Evolutionary conservation across 139 green algal species (phyloP).

Genomic region (Chlorella sp.): DNA sequence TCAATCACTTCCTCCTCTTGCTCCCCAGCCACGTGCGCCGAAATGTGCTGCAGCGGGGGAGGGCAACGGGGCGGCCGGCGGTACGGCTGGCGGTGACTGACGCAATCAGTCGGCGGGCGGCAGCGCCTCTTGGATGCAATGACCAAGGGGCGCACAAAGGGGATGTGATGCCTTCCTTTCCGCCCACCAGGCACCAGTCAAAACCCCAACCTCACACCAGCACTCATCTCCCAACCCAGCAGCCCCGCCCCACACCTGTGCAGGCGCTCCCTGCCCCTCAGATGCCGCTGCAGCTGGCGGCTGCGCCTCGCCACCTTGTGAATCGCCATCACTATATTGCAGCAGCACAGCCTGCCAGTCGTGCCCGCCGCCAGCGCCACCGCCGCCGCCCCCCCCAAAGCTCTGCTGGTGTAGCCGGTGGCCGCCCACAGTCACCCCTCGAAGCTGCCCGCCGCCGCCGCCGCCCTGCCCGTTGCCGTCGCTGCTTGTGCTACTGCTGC

Average conservation of each 20-base stretch:
- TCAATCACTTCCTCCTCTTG: conserved; percentile 8
- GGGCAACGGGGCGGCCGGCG: background rate
- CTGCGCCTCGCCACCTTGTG: background rate
- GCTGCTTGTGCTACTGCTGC: background rate
- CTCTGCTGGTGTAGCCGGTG: background rate
- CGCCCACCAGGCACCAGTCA: too few species aligned
- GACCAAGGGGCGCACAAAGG: too few species aligned
- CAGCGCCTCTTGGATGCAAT: too few species aligned
- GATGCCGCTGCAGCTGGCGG: background rate
- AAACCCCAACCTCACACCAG: too few species aligned
- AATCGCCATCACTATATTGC: background rate
- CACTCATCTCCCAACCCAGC: background rate
- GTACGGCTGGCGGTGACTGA: too few species aligned
- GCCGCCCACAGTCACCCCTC: background rate
- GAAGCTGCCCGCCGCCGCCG: too few species aligned
- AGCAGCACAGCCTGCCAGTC: background rate
- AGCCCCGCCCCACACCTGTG: background rate
- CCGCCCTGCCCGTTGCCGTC: too few species aligned
- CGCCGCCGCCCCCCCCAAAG: background rate
- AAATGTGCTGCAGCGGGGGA: background rate
- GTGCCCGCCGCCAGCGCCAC: background rate
- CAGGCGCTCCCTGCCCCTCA: background rate
- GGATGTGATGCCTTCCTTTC: too few species aligned
- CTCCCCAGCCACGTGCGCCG: background rate
- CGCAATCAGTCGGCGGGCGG: too few species aligned